Base-by-base conservation (phyloP, 2,329 filamentous ascomycete species). In the Ascochyta fabae region DNA sequence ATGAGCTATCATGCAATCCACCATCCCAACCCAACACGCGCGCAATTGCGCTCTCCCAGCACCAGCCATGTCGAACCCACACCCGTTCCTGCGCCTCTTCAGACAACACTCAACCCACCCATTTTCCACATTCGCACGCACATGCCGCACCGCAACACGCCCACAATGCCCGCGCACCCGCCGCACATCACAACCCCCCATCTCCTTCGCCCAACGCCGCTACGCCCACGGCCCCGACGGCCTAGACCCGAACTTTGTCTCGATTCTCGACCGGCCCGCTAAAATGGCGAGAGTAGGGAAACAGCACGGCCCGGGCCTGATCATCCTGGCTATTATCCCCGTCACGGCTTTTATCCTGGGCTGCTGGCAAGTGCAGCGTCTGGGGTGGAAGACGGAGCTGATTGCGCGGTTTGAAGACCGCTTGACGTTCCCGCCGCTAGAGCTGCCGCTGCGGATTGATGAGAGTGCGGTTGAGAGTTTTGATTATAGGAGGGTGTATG, bases 321-420 rank as follows among this genome's bases (percentile, higher is more conserved):
- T 95, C 33, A 81, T 96, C 58, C 84, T 96, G 10, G 91, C 91
- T 36, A 78, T 96, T 48, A 98, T 99, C 68, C 95, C 95, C 44
- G 78, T 96, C 57, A 97, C 93, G 1, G 92, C 95, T 10, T 96
- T 99, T 76, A 81, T 83, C 50, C 87, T 99, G 15, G 95, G 95
- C 27, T 91, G 91, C 61, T 99, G 95, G 95, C 95, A 99, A 75
- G 90, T 99, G 49, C 87, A 96, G 75, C 89, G 95, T 10, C 85
- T 99, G 1, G 86, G 88, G 55, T 96, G 94, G 93, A 99, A 99
- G 76, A 92, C 92, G 4, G 90, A 96, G 41, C 83, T 99, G 12
- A 88, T 99, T 58, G 92, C 94, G 56, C 91, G 89, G 66, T 92
- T 91, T 76, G 95, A 98, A 78, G 93, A 99, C 80, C 90, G 94